Evolutionary conservation across 306 rosid species (phyloP).

Genomic region (Lathyrus aphaca): DNA sequence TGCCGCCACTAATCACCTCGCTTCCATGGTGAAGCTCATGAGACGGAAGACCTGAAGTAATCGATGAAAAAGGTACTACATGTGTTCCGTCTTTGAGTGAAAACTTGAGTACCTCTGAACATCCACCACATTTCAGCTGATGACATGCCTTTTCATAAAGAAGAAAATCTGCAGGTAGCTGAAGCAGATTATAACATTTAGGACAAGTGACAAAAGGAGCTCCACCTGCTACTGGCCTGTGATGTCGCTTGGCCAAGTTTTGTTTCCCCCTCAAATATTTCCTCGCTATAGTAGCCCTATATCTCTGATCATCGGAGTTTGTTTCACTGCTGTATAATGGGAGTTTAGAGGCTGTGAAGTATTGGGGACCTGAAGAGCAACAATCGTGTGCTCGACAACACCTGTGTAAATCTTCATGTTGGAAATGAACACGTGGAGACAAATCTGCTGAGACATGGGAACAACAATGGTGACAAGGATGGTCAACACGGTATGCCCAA

Average conservation of each 20-base stretch:
- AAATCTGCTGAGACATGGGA: slow-evolving; percentile 56
- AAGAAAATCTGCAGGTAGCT: slow-evolving; percentile 81
- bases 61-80: slow-evolving; percentile 51
- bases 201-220: slow-evolving; percentile 83
- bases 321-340: slow-evolving; percentile 48
- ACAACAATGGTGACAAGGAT: slow-evolving; percentile 46
- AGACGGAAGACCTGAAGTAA: slow-evolving; percentile 50
- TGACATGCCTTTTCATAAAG: slow-evolving; percentile 60
- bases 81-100: slow-evolving; percentile 61
- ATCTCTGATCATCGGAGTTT: slow-evolving; percentile 52
- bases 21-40: slow-evolving; percentile 44
- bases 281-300: slow-evolving; percentile 45
- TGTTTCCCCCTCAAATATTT: slow-evolving; percentile 54
- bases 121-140: slow-evolving; percentile 75
- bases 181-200: slow-evolving; percentile 66
- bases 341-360: slow-evolving; percentile 45
- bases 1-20: slow-evolving; percentile 40
- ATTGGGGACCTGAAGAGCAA: slow-evolving; percentile 53
- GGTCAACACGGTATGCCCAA: slow-evolving; percentile 55
- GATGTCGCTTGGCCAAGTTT: slow-evolving; percentile 60
- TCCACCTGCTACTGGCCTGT: slow-evolving; percentile 80
- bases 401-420: slow-evolving; percentile 40
- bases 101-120: slow-evolving; percentile 78
- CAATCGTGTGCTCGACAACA: slow-evolving; percentile 47
- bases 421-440: slow-evolving; percentile 46